Conservation (phyloP, 148 eudicot genomes). For the Arbutus unedo region DNA sequence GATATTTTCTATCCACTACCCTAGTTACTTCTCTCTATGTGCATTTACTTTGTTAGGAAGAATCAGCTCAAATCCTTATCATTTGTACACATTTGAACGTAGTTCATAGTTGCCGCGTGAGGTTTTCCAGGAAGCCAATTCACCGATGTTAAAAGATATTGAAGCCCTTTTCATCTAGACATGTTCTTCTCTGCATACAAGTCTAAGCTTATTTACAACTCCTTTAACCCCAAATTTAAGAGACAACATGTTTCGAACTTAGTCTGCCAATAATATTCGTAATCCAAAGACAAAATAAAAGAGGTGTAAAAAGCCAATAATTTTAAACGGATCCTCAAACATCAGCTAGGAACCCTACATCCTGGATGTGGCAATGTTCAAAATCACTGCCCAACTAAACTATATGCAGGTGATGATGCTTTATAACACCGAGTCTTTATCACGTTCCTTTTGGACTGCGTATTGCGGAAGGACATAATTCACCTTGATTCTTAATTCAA, state of each 20-base stretch:
- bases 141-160: background rate
- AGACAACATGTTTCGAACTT: background rate
- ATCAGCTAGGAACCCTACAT: background rate
- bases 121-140: background rate
- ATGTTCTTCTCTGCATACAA: background rate
- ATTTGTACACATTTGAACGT: background rate
- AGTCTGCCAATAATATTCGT: background rate
- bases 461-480: background rate
- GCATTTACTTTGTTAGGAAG: background rate
- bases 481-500: background rate
- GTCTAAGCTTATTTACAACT: background rate
- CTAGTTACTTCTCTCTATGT: background rate
- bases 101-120: background rate
- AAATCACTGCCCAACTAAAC: background rate
- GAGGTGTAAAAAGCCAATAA: background rate
- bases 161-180: background rate
- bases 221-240: background rate
- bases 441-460: too few relatives aligned
- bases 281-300: background rate
- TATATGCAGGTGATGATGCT: background rate
- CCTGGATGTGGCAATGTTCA: background rate
- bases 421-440: background rate
- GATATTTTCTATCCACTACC: background rate
- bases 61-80: background rate
- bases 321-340: background rate